Evolutionary conservation across 768 basidiomycete species (phyloP).

Genomic region (Podaxis sp.): DNA sequence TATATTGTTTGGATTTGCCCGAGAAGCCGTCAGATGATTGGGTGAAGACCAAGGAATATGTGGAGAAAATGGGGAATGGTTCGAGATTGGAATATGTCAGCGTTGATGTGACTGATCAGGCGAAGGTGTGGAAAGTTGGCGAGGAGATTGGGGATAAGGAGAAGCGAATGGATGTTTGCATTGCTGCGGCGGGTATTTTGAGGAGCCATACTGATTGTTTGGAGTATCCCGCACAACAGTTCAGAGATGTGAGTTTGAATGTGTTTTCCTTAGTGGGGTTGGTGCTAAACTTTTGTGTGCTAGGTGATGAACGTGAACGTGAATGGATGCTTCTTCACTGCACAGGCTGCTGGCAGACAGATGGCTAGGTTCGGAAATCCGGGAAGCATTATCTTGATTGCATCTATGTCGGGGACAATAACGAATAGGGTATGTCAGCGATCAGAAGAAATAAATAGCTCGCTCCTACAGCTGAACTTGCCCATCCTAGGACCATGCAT

Average conservation of each 20-base stretch:
- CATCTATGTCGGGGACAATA: conserved; percentile 68
- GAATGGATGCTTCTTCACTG: conserved; percentile 60
- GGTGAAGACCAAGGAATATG: conserved; percentile 50
- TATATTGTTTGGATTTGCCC: conserved; percentile 71
- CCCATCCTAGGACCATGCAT: conserved; percentile 59
- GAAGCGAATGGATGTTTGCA: conserved; percentile 68
- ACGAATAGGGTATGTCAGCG: conserved; percentile 56
- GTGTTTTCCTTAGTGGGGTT: neutral
- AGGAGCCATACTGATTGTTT: conserved; percentile 59
- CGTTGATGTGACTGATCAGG: conserved; percentile 66
- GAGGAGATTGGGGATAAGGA: conserved; percentile 65
- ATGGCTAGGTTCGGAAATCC: conserved; percentile 52
- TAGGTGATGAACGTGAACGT: conserved; percentile 71
- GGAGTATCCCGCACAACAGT: conserved; percentile 63
- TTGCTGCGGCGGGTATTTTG: conserved; percentile 78
- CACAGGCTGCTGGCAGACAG: conserved; percentile 63
- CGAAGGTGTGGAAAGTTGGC: conserved; percentile 51
- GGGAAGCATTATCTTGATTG: conserved; percentile 65
- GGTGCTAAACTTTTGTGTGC: neutral
- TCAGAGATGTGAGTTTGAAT: conserved; percentile 48
- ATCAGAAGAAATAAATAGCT: neutral
- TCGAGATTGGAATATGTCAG: conserved; percentile 56
- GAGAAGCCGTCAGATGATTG: conserved; percentile 56
- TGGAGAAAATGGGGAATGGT: conserved; percentile 40
- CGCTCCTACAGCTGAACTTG: neutral